These are phyloP conservation scores for Botrytis squamosa DNA, from an alignment of 2,329 filamentous ascomycete species.

Conservation along the genomic window DNA sequence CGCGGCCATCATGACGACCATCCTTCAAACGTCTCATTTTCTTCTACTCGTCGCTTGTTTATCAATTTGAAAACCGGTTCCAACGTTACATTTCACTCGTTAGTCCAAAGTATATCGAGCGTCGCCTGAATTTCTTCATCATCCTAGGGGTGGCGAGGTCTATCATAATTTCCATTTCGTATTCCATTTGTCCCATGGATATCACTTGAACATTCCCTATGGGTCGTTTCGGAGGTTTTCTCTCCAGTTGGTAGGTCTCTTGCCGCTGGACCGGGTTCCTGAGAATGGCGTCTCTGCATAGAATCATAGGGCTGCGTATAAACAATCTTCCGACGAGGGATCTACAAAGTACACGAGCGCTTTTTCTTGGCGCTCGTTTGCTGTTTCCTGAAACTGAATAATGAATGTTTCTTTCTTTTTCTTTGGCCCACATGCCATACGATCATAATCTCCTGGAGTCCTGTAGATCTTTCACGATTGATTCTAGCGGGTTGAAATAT, in stretches of 20 bases:
- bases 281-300: background rate
- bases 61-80: background rate
- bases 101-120: background rate
- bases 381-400: background rate
- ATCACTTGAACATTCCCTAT: background rate
- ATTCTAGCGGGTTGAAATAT: background rate
- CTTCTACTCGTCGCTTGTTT: background rate
- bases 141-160: background rate
- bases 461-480: background rate
- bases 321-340: background rate
- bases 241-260: background rate
- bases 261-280: background rate
- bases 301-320: slow-evolving; percentile 3
- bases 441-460: background rate
- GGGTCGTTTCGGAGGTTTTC: background rate
- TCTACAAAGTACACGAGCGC: background rate
- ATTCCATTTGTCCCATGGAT: background rate
- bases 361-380: background rate
- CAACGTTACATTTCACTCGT: background rate
- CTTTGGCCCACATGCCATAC: background rate
- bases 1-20: background rate
- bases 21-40: background rate
- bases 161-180: background rate
- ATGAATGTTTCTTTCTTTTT: background rate
- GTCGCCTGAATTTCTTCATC: background rate